A percentile compares a stretch with the other conserved stretches of the same genome.
phyloP scores from a whole-genome alignment of 2,329 filamentous ascomycete species.

The Aureobasidium sp. region DNA sequence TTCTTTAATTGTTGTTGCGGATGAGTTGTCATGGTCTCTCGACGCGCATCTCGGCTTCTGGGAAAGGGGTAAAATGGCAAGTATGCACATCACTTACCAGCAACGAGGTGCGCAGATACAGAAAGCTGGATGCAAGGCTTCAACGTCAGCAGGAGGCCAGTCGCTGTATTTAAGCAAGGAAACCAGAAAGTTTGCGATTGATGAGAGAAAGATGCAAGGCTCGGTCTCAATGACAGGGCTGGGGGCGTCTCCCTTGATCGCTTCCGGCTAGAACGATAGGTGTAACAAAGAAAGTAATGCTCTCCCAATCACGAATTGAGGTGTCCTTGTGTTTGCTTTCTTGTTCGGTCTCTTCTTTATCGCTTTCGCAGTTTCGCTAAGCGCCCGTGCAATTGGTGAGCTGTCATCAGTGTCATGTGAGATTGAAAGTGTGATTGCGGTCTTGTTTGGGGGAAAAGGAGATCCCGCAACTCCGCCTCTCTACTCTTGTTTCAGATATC shows the following conservation, averaged over 20 bases:
- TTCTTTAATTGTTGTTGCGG: no score
- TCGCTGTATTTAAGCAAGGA: neutral
- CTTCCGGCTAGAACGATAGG: neutral
- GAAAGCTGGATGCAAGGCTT: neutral
- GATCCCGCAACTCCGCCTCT: neutral
- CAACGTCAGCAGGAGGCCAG: neutral
- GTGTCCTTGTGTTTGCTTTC: neutral
- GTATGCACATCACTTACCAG: neutral
- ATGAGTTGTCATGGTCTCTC: neutral
- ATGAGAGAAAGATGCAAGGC: neutral
- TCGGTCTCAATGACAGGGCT: neutral
- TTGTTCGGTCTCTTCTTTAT: neutral
- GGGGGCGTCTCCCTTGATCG: neutral
- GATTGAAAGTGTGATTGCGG: constrained; percentile 1
- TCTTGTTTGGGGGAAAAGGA: neutral
- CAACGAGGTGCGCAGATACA: neutral
- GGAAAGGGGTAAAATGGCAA: neutral
- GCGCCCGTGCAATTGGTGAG: constrained; percentile 1
- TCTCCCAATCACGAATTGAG: neutral
- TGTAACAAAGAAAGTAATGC: constrained; percentile 2
- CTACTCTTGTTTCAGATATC: neutral
- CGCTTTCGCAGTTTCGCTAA: neutral
- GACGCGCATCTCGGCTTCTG: neutral
- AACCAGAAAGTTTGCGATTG: neutral
- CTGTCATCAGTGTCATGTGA: constrained; percentile 9